A percentile compares a stretch with the other conserved stretches of the same genome.
These are phyloP conservation scores for Pisolithus thermaeus DNA, from an alignment of 1,284 basidiomycete species.

Conservation along the genomic window DNA sequence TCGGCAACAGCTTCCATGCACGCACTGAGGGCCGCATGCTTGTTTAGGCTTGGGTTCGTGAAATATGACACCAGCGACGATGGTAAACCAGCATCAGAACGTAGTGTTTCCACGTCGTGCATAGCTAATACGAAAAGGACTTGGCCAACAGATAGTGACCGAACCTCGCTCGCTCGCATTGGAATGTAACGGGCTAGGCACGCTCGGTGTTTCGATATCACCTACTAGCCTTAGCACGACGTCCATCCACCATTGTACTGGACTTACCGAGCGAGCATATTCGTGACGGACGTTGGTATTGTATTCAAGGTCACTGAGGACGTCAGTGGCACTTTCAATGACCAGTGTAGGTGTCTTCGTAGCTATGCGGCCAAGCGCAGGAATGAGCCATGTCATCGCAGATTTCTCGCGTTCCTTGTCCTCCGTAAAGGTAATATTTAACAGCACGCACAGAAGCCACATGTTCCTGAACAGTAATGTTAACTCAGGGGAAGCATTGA, in stretches of 20 bases:
- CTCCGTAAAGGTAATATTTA: conserved; percentile 58
- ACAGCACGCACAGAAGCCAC: conserved; percentile 91
- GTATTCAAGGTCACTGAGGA: conserved; percentile 88
- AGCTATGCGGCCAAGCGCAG: conserved; percentile 79
- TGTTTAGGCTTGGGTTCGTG: conserved; percentile 82
- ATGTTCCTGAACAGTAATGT: conserved; percentile 86
- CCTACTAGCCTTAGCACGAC: conserved; percentile 35
- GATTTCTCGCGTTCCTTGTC: conserved; percentile 41
- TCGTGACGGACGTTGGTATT: conserved; percentile 90
- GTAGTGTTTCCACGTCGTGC: conserved; percentile 86
- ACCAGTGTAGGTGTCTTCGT: conserved; percentile 85
- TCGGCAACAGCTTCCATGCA: conserved; percentile 87
- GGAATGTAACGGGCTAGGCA: conserved; percentile 66
- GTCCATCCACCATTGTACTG: not conserved
- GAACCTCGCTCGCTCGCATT: conserved; percentile 66
- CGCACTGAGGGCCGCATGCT: conserved; percentile 55
- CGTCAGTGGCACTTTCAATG: conserved; percentile 79
- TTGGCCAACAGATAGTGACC: conserved; percentile 76
- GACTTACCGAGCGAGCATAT: conserved; percentile 69
- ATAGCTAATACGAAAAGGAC: conserved; percentile 85
- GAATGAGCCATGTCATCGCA: conserved; percentile 71
- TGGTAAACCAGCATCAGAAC: conserved; percentile 74
- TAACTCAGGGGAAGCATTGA: conserved; percentile 55
- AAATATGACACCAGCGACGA: conserved; percentile 89
- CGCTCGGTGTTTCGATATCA: conserved; percentile 62